phyloP scores from a whole-genome alignment of 2,329 filamentous ascomycete genomes.

The Phialophora macrospora region DNA sequence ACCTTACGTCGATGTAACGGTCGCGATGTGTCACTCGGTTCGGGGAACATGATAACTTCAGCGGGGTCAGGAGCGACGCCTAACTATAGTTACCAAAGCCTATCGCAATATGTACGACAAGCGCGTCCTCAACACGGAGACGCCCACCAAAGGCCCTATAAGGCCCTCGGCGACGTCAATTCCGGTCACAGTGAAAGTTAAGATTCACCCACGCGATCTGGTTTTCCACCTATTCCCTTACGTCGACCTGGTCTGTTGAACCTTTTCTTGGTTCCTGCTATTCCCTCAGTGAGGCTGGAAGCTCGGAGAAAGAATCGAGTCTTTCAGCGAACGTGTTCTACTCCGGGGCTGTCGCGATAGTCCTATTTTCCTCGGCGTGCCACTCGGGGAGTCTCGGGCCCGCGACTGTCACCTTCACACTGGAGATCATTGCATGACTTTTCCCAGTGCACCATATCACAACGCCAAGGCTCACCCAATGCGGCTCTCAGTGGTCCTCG shows the following conservation, averaged over 20 bases:
- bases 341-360: not conserved
- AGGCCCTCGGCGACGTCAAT: too few relatives aligned
- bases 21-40: too few relatives aligned
- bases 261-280: not conserved
- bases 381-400: not conserved
- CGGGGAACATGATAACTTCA: too few relatives aligned
- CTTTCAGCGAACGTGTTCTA: not conserved
- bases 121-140: too few relatives aligned
- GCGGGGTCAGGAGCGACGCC: too few relatives aligned
- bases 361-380: not conserved
- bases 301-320: not conserved
- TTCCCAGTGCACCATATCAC: not conserved
- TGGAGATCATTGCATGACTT: not conserved
- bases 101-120: too few relatives aligned
- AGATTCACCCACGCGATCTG: not conserved
- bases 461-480: not conserved
- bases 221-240: not conserved
- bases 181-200: too few relatives aligned
- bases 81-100: too few relatives aligned
- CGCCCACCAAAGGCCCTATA: too few relatives aligned
- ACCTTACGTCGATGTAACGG: too few relatives aligned
- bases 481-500: not conserved
- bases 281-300: not conserved
- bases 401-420: not conserved
- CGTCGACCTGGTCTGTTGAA: not conserved